Evolutionary conservation across 768 basidiomycete species (phyloP).

Genomic region (Pleurotus salmoneostramineus): DNA sequence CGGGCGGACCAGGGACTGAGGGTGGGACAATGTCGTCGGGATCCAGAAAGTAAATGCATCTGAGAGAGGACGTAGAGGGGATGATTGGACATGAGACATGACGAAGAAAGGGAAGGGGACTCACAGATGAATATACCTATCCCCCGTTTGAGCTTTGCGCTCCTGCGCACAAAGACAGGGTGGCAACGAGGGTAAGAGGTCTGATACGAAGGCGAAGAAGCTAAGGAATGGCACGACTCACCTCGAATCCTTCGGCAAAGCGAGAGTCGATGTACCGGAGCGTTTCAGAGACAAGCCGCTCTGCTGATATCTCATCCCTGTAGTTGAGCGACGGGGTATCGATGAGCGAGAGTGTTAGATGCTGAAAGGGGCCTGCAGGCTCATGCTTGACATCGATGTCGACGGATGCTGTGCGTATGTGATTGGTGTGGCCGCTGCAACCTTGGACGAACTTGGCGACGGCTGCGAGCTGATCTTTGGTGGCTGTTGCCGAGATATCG

Average conservation of each 20-base stretch:
- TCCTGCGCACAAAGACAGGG: conserved; percentile 41
- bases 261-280: conserved; percentile 69
- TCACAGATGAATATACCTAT: conserved; percentile 81
- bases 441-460: conserved; percentile 83
- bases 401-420: conserved; percentile 66
- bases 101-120: conserved; percentile 23
- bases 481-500: conserved; percentile 55
- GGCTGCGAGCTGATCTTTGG: conserved; percentile 73
- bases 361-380: conserved; percentile 37
- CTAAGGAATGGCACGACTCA: conserved; percentile 33
- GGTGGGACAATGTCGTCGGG: conserved; percentile 78
- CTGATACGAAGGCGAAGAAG: conserved; percentile 11
- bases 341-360: conserved; percentile 66
- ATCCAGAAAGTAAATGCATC: conserved; percentile 86
- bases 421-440: conserved; percentile 66
- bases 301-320: conserved; percentile 57
- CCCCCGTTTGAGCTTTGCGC: conserved; percentile 63
- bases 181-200: conserved; percentile 17
- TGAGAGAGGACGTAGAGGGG: conserved; percentile 20
- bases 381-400: conserved; percentile 63
- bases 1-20: conserved; percentile 60
- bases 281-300: conserved; percentile 63
- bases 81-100: conserved; percentile 7
- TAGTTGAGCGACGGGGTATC: conserved; percentile 84
- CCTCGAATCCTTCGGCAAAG: conserved; percentile 71